Evolutionary conservation across 495 filamentous ascomycete species (phyloP).

Genomic region (Penicillium pulvis): DNA sequence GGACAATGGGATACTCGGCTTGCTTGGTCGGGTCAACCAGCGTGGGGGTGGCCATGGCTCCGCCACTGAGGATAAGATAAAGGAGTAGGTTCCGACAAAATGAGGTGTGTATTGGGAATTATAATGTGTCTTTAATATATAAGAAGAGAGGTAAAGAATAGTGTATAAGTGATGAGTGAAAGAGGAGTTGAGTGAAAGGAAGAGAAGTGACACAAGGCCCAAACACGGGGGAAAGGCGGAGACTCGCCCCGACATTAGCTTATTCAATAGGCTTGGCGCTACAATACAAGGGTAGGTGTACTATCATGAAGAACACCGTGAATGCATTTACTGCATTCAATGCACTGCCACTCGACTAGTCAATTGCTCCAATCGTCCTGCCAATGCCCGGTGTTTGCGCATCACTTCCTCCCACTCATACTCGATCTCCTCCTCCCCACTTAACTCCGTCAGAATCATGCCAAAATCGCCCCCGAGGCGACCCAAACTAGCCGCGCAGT

Average conservation of each 20-base stretch:
- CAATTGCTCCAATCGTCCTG: conserved; percentile 83
- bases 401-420: conserved; percentile 88
- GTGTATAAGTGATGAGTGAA: conserved; percentile 6
- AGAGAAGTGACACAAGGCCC: conserved; percentile 10
- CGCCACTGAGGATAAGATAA: conserved; percentile 10
- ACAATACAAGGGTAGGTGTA: conserved; percentile 1
- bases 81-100: background rate
- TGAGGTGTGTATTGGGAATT: background rate
- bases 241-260: conserved; percentile 11
- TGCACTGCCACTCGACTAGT: conserved; percentile 40
- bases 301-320: background rate
- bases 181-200: conserved; percentile 5
- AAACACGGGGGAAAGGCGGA: conserved; percentile 24
- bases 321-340: conserved; percentile 10
- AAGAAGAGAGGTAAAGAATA: background rate
- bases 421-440: conserved; percentile 54
- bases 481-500: conserved; percentile 92
- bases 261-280: conserved; percentile 10
- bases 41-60: conserved; percentile 40
- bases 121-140: background rate
- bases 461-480: conserved; percentile 93
- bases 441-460: conserved; percentile 73
- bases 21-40: conserved; percentile 53
- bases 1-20: conserved; percentile 49
- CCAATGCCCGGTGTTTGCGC: conserved; percentile 83